Evolutionary conservation across 768 basidiomycete species (phyloP).

Genomic region (Cystofilobasidium ferigula): DNA sequence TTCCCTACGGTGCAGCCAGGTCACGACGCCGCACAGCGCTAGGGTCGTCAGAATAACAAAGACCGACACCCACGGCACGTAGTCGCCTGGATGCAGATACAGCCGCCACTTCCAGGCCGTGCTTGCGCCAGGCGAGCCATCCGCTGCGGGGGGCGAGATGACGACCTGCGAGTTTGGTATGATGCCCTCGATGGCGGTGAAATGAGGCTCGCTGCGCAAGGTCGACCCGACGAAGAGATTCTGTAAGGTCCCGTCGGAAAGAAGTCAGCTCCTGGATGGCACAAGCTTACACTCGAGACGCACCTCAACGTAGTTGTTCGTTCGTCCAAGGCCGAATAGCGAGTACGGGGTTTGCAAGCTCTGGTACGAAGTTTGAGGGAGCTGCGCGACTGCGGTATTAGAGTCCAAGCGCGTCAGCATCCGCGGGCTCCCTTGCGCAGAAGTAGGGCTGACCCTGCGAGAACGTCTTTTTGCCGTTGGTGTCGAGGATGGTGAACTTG

Average conservation of each 20-base stretch:
- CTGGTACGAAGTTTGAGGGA: constrained; percentile 86
- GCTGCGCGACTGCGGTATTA: constrained; percentile 59
- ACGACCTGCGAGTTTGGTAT: constrained; percentile 95
- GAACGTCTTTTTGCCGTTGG: constrained; percentile 72
- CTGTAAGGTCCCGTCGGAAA: constrained; percentile 27
- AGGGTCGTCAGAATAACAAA: constrained; percentile 51
- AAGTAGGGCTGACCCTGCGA: constrained; percentile 67
- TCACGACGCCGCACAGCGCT: constrained; percentile 66
- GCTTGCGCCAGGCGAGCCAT: constrained; percentile 35
- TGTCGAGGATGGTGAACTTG: constrained; percentile 93
- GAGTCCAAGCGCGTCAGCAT: neutral
- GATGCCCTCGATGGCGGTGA: constrained; percentile 87
- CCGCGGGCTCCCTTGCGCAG: too few relatives aligned
- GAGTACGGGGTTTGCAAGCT: constrained; percentile 82
- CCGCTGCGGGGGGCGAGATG: constrained; percentile 63
- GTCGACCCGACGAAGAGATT: constrained; percentile 94
- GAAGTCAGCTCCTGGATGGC: neutral
- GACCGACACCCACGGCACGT: constrained; percentile 94
- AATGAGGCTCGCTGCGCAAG: constrained; percentile 57
- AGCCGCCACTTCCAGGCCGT: constrained; percentile 76
- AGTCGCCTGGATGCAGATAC: constrained; percentile 85
- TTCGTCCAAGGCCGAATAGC: constrained; percentile 91
- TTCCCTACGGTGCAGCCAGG: constrained; percentile 79
- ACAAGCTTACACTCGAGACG: constrained; percentile 17
- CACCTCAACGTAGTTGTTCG: constrained; percentile 93